Conservation (phyloP, 139 green algal species). For the Desmodesmus armatus region DNA sequence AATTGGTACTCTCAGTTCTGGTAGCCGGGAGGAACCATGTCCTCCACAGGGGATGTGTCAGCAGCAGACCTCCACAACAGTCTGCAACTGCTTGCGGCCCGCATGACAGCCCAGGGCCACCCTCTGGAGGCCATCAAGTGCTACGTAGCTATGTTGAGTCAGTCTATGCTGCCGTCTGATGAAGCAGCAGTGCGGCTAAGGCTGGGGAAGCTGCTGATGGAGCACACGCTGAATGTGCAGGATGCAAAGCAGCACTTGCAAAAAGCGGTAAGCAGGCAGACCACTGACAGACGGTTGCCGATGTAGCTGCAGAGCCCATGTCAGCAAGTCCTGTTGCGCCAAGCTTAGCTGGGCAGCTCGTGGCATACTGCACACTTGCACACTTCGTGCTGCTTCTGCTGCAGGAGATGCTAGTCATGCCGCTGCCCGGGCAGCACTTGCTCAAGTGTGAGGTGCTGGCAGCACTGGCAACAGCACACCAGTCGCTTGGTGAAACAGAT, state of each 20-base stretch:
- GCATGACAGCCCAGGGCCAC: constrained; percentile 17
- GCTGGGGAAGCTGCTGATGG: constrained; percentile 47
- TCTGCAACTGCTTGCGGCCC: constrained; percentile 18
- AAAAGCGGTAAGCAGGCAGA: constrained; percentile 41
- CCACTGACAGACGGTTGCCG: too few relatives aligned
- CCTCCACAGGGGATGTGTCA: too few relatives aligned
- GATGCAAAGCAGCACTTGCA: constrained; percentile 51
- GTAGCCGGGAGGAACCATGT: too few relatives aligned
- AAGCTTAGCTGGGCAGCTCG: too few relatives aligned
- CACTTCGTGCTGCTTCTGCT: neutral
- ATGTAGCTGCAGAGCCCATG: too few relatives aligned
- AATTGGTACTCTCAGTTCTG: too few relatives aligned
- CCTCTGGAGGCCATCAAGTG: constrained; percentile 51
- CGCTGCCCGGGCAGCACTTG: constrained; percentile 48
- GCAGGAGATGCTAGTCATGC: constrained; percentile 33
- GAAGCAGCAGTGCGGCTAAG: constrained; percentile 40
- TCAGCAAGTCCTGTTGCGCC: too few relatives aligned
- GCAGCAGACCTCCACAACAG: constrained; percentile 15
- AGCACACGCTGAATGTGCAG: constrained; percentile 42
- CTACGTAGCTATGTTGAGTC: constrained; percentile 29
- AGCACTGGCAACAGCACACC: constrained; percentile 4
- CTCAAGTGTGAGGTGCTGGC: constrained; percentile 50
- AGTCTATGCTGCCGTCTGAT: constrained; percentile 41
- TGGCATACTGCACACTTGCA: too few relatives aligned
- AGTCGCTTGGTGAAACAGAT: neutral